A percentile compares a stretch with the other conserved stretches of the same genome.
phyloP scores from a whole-genome alignment of 1,284 basidiomycete genomes.

The Boletus sp. region DNA sequence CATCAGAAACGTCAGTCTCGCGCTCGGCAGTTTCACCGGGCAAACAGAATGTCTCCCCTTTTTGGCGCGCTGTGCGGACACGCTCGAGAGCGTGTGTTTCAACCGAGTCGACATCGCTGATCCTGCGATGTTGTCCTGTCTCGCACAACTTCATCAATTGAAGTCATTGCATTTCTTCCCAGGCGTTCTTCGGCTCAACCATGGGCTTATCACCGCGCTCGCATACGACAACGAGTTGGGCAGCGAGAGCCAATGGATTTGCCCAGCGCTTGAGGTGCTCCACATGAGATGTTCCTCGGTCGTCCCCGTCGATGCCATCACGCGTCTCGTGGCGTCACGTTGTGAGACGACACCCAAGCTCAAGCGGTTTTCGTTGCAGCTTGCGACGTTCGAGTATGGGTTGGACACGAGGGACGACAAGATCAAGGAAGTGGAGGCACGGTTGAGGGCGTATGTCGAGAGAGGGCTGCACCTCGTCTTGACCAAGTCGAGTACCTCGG shows the following conservation, averaged over 20 bases:
- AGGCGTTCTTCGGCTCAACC: slow-evolving; percentile 30
- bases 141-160: slow-evolving; percentile 20
- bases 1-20: slow-evolving; percentile 29
- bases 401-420: slow-evolving; percentile 29
- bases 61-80: slow-evolving; percentile 27
- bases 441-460: slow-evolving; percentile 17
- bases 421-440: slow-evolving; percentile 14
- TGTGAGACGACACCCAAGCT: slow-evolving; percentile 12
- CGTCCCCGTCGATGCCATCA: slow-evolving; percentile 25
- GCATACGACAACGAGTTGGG: not conserved
- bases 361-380: slow-evolving; percentile 24
- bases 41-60: slow-evolving; percentile 32
- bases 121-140: slow-evolving; percentile 19
- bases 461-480: slow-evolving; percentile 19
- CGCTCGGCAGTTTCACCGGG: slow-evolving; percentile 25
- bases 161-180: slow-evolving; percentile 25
- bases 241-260: slow-evolving; percentile 8
- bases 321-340: slow-evolving; percentile 28
- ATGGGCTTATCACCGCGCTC: slow-evolving; percentile 27
- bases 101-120: slow-evolving; percentile 27
- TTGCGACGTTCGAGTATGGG: slow-evolving; percentile 33
- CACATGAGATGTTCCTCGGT: slow-evolving; percentile 28
- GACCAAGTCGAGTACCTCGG: slow-evolving; percentile 19
- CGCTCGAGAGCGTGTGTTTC: slow-evolving; percentile 30
- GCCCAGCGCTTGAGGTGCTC: slow-evolving; percentile 28